Evolutionary conservation across 441 rosid genomes (phyloP).

Genomic region (Mallotus repandus): DNA sequence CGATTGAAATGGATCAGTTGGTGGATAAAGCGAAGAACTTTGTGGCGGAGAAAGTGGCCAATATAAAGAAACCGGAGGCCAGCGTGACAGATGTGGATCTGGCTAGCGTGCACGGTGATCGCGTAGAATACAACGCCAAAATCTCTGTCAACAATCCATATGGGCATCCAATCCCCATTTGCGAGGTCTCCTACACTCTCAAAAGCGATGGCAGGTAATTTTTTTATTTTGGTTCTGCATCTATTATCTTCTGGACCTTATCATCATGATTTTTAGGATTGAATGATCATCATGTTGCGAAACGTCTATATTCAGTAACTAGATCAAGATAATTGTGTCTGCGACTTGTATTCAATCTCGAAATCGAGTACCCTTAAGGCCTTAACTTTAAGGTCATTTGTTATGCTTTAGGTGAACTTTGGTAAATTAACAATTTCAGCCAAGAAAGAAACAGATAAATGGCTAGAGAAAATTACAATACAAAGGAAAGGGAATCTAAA

Average conservation of each 20-base stretch:
- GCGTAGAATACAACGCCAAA: conserved; percentile 59
- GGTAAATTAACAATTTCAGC: no score
- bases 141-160: conserved; percentile 74
- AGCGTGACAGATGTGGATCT: conserved; percentile 55
- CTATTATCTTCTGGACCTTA: neutral
- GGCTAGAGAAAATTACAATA: no score
- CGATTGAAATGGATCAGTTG: conserved; percentile 40
- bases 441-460: no score
- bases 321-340: no score
- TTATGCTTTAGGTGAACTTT: no score
- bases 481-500: no score
- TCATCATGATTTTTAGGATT: neutral
- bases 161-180: conserved; percentile 59
- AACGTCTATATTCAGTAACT: neutral
- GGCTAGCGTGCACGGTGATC: conserved; percentile 50
- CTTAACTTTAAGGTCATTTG: no score
- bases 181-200: conserved; percentile 74
- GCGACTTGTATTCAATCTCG: no score
- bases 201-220: conserved; percentile 68
- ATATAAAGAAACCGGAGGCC: conserved; percentile 73
- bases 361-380: no score
- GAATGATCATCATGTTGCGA: neutral
- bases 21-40: conserved; percentile 66
- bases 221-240: neutral
- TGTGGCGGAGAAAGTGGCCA: conserved; percentile 58